Conservation (phyloP, 2,329 filamentous ascomycete species). For the Claviceps lovelessii region DNA sequence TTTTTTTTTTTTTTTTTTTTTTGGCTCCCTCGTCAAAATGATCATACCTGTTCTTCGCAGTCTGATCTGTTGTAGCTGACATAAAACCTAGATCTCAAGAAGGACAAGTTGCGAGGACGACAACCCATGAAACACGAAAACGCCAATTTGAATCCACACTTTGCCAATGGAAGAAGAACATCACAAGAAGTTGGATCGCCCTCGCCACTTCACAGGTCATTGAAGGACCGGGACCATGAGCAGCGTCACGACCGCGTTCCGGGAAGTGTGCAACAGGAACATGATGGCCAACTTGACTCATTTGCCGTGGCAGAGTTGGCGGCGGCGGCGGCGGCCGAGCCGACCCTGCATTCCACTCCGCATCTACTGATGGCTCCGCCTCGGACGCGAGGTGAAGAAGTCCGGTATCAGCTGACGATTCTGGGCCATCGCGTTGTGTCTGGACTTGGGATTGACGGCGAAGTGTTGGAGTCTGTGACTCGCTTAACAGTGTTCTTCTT, state of each 20-base stretch:
- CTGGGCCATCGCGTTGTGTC: constrained; percentile 18
- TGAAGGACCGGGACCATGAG: not conserved
- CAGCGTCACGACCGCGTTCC: not conserved
- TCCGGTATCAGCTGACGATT: constrained; percentile 22
- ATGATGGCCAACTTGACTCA: not conserved
- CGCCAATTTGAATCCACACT: constrained; percentile 3
- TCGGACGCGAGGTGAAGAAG: constrained; percentile 18
- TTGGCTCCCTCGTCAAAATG: not conserved
- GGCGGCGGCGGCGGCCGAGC: not conserved
- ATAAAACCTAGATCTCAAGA: constrained; percentile 13
- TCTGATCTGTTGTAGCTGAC: constrained; percentile 4
- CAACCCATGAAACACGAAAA: not conserved
- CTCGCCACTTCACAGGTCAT: constrained; percentile 1
- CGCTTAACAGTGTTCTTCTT: constrained; percentile 50
- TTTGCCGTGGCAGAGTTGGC: not conserved
- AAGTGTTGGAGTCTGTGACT: constrained; percentile 18
- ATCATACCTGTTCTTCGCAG: not conserved
- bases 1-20: constrained; percentile 3
- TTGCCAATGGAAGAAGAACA: constrained; percentile 11
- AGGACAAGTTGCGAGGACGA: constrained; percentile 15
- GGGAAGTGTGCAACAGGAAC: not conserved
- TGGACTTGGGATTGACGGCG: constrained; percentile 15
- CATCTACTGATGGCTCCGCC: constrained; percentile 36
- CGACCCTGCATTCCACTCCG: constrained; percentile 1
- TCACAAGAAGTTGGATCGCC: constrained; percentile 9